These are phyloP conservation scores for Cladosporium sp. DNA, from an alignment of 2,329 filamentous ascomycete genomes.

Conservation along the genomic window DNA sequence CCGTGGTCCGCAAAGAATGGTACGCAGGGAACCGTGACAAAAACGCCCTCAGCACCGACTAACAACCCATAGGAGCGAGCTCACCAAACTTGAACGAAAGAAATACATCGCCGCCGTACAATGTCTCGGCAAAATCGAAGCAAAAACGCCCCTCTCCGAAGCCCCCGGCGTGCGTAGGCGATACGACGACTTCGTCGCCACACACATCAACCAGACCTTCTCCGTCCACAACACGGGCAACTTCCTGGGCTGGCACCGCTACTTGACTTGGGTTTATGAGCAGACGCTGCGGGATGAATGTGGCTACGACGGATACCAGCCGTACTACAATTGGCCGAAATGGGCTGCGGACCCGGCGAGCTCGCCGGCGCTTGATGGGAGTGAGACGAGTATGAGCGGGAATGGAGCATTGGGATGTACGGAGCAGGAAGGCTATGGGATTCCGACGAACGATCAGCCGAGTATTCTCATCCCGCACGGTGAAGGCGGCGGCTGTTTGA, in stretches of 20 bases:
- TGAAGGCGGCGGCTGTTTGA: conserved; percentile 51
- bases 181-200: conserved; percentile 29
- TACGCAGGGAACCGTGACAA: conserved; percentile 5
- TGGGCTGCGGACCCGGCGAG: conserved; percentile 39
- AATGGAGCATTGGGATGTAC: conserved; percentile 21
- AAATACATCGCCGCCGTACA: conserved; percentile 18
- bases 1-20: conserved; percentile 42
- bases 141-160: conserved; percentile 13
- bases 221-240: conserved; percentile 23
- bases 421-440: conserved; percentile 9
- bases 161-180: conserved; percentile 25
- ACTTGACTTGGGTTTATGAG: conserved; percentile 40
- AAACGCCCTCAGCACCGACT: neutral
- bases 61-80: conserved; percentile 16
- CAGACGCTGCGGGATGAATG: conserved; percentile 40
- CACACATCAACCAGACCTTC: conserved; percentile 25
- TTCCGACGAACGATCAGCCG: conserved; percentile 14
- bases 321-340: conserved; percentile 48
- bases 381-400: conserved; percentile 37
- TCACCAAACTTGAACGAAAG: conserved; percentile 21
- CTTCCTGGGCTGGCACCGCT: conserved; percentile 41
- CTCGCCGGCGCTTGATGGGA: conserved; percentile 54
- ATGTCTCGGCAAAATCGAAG: conserved; percentile 16
- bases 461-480: conserved; percentile 33
- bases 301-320: conserved; percentile 38